These are phyloP conservation scores for Gypsophila paniculata DNA, from an alignment of 179 eudicot species.

Conservation along the genomic window DNA sequence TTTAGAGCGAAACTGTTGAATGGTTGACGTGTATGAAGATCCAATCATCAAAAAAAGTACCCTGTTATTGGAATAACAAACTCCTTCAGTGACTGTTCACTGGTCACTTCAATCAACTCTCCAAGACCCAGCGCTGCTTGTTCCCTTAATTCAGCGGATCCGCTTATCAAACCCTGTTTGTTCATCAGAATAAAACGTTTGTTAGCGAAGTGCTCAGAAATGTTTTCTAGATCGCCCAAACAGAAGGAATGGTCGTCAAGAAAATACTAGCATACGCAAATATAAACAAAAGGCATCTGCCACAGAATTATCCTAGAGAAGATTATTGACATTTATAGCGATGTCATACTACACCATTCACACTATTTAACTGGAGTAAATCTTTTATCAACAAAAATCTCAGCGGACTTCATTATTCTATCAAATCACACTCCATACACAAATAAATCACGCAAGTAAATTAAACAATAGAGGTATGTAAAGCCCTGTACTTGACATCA, in stretches of 20 bases:
- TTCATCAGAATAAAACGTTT: not conserved
- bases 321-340: not conserved
- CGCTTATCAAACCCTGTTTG: slow-evolving; percentile 80
- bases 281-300: not conserved
- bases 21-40: not conserved
- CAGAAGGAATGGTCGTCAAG: not conserved
- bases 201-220: not conserved
- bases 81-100: slow-evolving; percentile 73
- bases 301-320: slow-evolving; percentile 1
- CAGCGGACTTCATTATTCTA: too few species aligned
- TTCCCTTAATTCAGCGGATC: slow-evolving; percentile 93
- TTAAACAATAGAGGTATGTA: too few species aligned
- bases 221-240: not conserved
- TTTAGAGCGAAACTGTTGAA: not conserved
- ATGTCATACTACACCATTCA: not conserved
- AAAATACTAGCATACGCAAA: not conserved
- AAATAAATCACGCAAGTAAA: too few species aligned
- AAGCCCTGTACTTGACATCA: not conserved
- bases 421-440: too few species aligned
- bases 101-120: slow-evolving; percentile 92
- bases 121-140: slow-evolving; percentile 99
- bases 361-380: not conserved
- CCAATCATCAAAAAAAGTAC: slow-evolving; percentile 34
- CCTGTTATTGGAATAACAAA: slow-evolving; percentile 95
- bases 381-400: too few species aligned